These are phyloP conservation scores for Boletus edulis DNA, from an alignment of 768 basidiomycete genomes.

Conservation along the genomic window DNA sequence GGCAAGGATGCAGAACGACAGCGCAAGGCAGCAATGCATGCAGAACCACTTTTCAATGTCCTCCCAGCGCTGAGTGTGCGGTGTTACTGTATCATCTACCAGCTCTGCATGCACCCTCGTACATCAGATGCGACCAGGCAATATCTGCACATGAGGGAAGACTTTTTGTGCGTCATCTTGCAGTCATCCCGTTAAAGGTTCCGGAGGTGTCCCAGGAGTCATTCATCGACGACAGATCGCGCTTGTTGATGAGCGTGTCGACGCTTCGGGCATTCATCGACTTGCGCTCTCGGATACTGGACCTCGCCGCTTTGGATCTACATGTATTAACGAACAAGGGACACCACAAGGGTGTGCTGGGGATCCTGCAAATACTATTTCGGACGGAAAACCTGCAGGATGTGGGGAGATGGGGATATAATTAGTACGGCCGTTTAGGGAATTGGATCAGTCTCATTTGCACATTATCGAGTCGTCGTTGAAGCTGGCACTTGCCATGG, in stretches of 20 bases:
- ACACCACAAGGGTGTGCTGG: conserved; percentile 67
- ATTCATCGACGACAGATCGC: conserved; percentile 60
- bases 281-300: conserved; percentile 80
- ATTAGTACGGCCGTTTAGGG: conserved; percentile 45
- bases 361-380: conserved; percentile 80
- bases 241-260: conserved; percentile 63
- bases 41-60: conserved; percentile 55
- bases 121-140: conserved; percentile 81
- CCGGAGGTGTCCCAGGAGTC: conserved; percentile 50
- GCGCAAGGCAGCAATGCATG: conserved; percentile 27
- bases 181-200: conserved; percentile 63
- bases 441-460: conserved; percentile 78
- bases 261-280: conserved; percentile 75
- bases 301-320: conserved; percentile 83
- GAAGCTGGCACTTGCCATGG: too few relatives aligned
- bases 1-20: conserved; percentile 35
- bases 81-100: conserved; percentile 78
- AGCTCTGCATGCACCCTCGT: conserved; percentile 82
- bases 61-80: conserved; percentile 83
- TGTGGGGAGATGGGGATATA: conserved; percentile 39
- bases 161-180: conserved; percentile 87
- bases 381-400: conserved; percentile 56
- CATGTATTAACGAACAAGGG: conserved; percentile 81
- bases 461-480: conserved; percentile 68
- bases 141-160: conserved; percentile 83